A percentile compares a stretch with the other conserved stretches of the same genome.
phyloP scores from a whole-genome alignment of 2,329 filamentous ascomycete species.

The Amesomyces nigricolor region DNA sequence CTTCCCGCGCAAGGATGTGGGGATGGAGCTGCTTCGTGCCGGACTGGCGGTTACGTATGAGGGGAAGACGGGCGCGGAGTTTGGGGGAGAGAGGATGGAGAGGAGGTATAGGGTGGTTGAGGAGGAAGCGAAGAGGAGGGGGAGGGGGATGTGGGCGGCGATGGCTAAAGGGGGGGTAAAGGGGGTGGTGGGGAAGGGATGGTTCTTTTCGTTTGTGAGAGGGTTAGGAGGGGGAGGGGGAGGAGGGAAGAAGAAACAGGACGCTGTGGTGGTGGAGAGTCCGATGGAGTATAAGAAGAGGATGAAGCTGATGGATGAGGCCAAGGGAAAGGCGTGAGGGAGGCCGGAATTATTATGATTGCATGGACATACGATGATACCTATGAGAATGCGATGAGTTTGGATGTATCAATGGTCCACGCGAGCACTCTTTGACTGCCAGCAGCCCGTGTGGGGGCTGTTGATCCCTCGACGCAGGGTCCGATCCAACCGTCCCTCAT shows the following conservation, averaged over 20 bases:
- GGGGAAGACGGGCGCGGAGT: conserved; percentile 83
- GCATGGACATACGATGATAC: conserved; percentile 16
- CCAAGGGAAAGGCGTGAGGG: conserved; percentile 25
- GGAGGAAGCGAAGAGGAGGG: conserved; percentile 57
- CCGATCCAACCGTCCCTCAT: too few relatives aligned
- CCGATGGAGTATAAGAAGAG: conserved; percentile 79
- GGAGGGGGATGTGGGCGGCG: conserved; percentile 64
- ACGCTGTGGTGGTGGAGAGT: conserved; percentile 53
- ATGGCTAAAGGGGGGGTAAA: conserved; percentile 44
- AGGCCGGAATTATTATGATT: not conserved
- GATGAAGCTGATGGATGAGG: conserved; percentile 30
- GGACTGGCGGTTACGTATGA: conserved; percentile 91
- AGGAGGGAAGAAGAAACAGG: conserved; percentile 11
- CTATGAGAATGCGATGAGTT: conserved; percentile 8
- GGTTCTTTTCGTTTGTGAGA: conserved; percentile 26
- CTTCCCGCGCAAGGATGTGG: conserved; percentile 63
- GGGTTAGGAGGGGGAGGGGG: too few relatives aligned
- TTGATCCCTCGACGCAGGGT: too few relatives aligned
- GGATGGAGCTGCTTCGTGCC: conserved; percentile 78
- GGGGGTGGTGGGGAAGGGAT: conserved; percentile 50
- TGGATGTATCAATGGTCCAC: not conserved
- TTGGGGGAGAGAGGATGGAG: conserved; percentile 62
- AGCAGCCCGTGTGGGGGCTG: too few relatives aligned
- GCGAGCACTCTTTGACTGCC: too few relatives aligned
- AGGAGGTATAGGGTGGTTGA: conserved; percentile 61